Base-by-base conservation (phyloP, 2,329 filamentous ascomycete species). In the Sclerotinia spermophila region DNA sequence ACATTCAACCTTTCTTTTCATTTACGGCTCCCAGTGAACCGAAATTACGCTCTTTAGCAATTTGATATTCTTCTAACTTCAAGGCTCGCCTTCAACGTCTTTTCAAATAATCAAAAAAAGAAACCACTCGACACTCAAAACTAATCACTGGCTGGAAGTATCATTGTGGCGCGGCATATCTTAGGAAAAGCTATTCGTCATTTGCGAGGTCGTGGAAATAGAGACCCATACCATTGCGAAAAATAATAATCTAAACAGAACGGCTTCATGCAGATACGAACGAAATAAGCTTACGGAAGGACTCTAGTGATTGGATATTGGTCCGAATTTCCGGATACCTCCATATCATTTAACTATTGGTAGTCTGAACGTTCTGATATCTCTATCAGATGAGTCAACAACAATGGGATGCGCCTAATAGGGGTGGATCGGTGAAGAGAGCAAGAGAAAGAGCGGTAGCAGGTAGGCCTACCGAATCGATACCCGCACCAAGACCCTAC, bases 401-500 rank as follows among this genome's bases (percentile, higher is more conserved):
- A 67, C 73, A 74, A 76, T 77, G 76, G 76, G 71, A 73, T 56
- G 67, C 73, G 59, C 66, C 71, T 55, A 55, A 68, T 67, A 72
- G 69, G 38, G 74, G 72, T 79, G 82, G 79, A 75, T 87, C 86
- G 72, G 83, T 87, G 75, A 84, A 79, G 79, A 84, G 83, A 77
- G 86, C 86, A 53, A 84, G 86, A 79, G 86, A 88, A 78, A 82
- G 82, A 74, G 83, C 83, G 70, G 81, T 83, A 76, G 82, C 81
- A 72, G 84, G 82, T 48, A 71, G 77, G 53, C 77, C 79, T 40
- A 75, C 74, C 71, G 74, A 73, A 71, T 77, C 77, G 58, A 78
- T 73, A 69, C 70, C 65, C 70, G 71, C 72, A 67, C 72, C 71
- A 72, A 62, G 55, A 33, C 76, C 75, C 35, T 73, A 69, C 61